Conservation (phyloP, 164 flowering plant species). For the Tinospora cordifolia region DNA sequence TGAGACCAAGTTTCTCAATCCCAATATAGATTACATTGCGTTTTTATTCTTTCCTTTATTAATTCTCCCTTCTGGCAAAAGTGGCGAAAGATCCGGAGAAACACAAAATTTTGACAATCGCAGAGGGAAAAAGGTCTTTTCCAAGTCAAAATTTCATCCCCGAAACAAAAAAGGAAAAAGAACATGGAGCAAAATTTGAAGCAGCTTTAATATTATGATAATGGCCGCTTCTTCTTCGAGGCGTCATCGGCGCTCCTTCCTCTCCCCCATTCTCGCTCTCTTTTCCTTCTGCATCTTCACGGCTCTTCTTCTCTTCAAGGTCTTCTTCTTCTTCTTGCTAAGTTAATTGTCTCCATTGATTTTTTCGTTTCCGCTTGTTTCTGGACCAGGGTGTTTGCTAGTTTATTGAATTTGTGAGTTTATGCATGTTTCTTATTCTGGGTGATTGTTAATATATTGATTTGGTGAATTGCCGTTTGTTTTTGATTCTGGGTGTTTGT, state of each 20-base stretch:
- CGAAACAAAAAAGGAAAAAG: too few relatives aligned
- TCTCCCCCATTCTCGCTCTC: slow-evolving; percentile 35
- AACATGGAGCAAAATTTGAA: neutral
- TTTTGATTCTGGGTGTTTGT: too few relatives aligned
- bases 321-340: neutral
- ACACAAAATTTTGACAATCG: neutral
- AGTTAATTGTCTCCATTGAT: neutral
- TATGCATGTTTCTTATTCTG: too few relatives aligned
- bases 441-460: neutral
- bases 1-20: too few relatives aligned
- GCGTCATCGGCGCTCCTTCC: neutral
- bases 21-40: too few relatives aligned
- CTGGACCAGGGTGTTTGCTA: neutral
- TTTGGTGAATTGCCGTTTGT: too few relatives aligned
- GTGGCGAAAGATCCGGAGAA: too few relatives aligned
- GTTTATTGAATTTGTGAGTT: too few relatives aligned
- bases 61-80: too few relatives aligned
- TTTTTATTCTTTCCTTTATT: too few relatives aligned
- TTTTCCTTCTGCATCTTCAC: slow-evolving; percentile 34
- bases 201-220: neutral
- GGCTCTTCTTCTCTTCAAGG: slow-evolving; percentile 28
- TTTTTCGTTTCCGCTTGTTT: neutral
- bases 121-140: neutral
- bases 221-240: neutral
- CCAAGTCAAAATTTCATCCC: neutral